These are phyloP conservation scores for Incumbomyces delicatus DNA, from an alignment of 2,329 filamentous ascomycete species.

Conservation along the genomic window DNA sequence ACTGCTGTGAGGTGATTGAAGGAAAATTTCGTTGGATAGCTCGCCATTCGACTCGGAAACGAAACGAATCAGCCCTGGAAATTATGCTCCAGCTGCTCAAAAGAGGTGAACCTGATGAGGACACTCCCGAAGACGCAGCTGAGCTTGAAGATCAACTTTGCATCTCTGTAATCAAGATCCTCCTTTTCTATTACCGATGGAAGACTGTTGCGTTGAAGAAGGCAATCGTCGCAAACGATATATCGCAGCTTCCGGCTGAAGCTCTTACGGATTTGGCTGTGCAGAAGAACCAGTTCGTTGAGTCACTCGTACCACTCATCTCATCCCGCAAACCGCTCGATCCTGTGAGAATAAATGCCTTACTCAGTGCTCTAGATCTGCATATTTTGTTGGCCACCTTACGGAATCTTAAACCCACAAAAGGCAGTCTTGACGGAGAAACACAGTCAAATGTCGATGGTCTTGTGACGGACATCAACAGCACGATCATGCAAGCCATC, in stretches of 20 bases:
- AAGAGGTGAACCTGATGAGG: conserved; percentile 57
- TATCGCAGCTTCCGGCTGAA: conserved; percentile 49
- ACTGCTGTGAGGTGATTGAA: conserved; percentile 69
- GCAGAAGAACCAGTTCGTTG: conserved; percentile 43
- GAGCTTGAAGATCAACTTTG: conserved; percentile 71
- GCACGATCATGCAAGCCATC: conserved; percentile 55
- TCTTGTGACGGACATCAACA: conserved; percentile 60
- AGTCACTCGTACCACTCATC: conserved; percentile 41
- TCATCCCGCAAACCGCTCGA: conserved; percentile 54
- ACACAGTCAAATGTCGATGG: conserved; percentile 47
- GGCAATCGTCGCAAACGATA: conserved; percentile 44
- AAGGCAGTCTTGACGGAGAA: conserved; percentile 28
- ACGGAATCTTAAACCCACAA: conserved; percentile 36
- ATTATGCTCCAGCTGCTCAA: conserved; percentile 63
- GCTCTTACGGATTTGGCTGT: conserved; percentile 61
- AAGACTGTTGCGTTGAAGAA: conserved; percentile 56
- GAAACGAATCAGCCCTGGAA: conserved; percentile 44
- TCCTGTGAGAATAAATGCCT: conserved; percentile 64
- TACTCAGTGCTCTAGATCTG: conserved; percentile 70
- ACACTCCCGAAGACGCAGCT: conserved; percentile 58
- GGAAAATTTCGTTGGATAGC: conserved; percentile 29
- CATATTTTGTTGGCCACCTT: conserved; percentile 71
- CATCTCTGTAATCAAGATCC: conserved; percentile 62
- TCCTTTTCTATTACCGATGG: conserved; percentile 94
- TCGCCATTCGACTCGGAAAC: conserved; percentile 31